phyloP scores from a whole-genome alignment of 1,284 basidiomycete species.

The Cutaneotrichosporon sp. region DNA sequence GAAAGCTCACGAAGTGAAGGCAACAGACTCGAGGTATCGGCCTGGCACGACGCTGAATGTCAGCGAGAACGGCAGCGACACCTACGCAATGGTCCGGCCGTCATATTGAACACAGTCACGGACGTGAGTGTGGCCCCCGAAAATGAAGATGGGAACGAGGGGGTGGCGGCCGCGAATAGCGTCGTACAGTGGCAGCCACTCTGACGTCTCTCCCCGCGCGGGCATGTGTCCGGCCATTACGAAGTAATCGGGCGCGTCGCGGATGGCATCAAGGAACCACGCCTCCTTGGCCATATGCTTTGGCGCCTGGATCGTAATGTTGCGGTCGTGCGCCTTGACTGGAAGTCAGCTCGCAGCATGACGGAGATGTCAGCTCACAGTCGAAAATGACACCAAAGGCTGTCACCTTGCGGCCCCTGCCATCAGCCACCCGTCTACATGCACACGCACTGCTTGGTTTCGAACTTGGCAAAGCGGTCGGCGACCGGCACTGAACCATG shows the following conservation, averaged over 20 bases:
- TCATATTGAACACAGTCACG: conserved; percentile 63
- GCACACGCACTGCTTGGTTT: conserved; percentile 59
- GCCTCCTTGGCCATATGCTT: conserved; percentile 66
- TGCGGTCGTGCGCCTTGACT: conserved; percentile 49
- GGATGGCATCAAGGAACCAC: conserved; percentile 66
- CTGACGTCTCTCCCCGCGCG: conserved; percentile 35
- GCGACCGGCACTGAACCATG: conserved; percentile 50
- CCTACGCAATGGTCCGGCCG: conserved; percentile 42
- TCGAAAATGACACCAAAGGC: conserved; percentile 75
- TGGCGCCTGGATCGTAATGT: conserved; percentile 68
- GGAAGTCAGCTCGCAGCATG: conserved; percentile 2
- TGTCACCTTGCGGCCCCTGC: conserved; percentile 62
- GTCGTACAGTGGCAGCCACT: conserved; percentile 67
- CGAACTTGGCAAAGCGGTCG: conserved; percentile 67
- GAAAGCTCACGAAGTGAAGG: conserved; percentile 49
- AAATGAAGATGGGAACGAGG: conserved; percentile 67
- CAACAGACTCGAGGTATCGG: conserved; percentile 81
- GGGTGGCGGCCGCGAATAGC: conserved; percentile 68
- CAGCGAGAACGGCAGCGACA: conserved; percentile 58
- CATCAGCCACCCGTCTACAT: not conserved
- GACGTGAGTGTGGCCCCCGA: conserved; percentile 74
- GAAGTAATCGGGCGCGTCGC: conserved; percentile 75
- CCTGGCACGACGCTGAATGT: conserved; percentile 64
- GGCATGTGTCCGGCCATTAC: conserved; percentile 46
- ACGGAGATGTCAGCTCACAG: conserved; percentile 29